Conservation (phyloP, 2,329 filamentous ascomycete species). For the Ceratocystis diversiconidia region DNA sequence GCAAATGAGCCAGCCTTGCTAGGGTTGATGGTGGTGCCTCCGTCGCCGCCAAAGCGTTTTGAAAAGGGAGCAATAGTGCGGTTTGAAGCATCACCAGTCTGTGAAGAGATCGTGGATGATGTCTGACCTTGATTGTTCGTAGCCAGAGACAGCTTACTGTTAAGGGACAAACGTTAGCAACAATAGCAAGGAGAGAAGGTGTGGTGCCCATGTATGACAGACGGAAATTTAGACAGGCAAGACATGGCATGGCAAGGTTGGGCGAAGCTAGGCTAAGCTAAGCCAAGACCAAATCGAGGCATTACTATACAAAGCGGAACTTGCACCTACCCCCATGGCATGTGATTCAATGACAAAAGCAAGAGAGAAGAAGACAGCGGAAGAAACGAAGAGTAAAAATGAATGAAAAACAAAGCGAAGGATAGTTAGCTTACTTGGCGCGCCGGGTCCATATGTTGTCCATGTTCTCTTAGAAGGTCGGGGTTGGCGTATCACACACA, state of each 20-base stretch:
- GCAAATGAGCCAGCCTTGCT: constrained; percentile 66
- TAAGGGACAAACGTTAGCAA: constrained; percentile 9
- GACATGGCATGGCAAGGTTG: not conserved
- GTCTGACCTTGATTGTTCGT: constrained; percentile 47
- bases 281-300: not conserved
- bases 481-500: constrained; percentile 25
- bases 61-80: constrained; percentile 49
- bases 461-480: constrained; percentile 28
- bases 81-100: constrained; percentile 39
- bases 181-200: not conserved
- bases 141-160: constrained; percentile 78
- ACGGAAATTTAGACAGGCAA: too few species aligned
- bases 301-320: too few species aligned
- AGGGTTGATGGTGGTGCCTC: constrained; percentile 45
- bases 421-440: constrained; percentile 50
- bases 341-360: not conserved
- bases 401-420: constrained; percentile 9
- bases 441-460: constrained; percentile 66
- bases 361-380: not conserved
- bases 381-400: not conserved
- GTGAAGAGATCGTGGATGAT: constrained; percentile 32
- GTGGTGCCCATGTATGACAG: too few species aligned
- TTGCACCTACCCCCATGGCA: not conserved
- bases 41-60: constrained; percentile 60
- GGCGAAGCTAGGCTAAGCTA: not conserved